Evolutionary conservation across 805 yeast species (phyloP).

Genomic region (Starmerella vitae): DNA sequence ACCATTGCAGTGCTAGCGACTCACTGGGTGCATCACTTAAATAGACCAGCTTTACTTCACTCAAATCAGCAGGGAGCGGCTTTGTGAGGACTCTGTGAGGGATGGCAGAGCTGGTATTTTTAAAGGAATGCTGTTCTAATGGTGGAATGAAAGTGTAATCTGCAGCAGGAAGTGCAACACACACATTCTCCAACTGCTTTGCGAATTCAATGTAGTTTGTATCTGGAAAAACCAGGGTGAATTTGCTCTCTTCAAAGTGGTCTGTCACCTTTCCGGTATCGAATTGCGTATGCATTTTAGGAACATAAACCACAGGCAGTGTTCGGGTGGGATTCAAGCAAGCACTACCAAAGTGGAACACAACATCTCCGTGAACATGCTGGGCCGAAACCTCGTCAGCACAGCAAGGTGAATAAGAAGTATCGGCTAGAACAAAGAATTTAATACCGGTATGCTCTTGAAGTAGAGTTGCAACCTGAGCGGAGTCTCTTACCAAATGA

Average conservation of each 20-base stretch:
- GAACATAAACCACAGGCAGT: slow-evolving; percentile 60
- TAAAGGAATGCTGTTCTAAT: slow-evolving; percentile 1
- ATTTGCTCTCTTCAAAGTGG: too few relatives aligned
- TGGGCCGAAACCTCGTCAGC: slow-evolving; percentile 95
- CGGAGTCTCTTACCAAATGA: slow-evolving; percentile 58
- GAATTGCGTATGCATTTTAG: slow-evolving; percentile 23
- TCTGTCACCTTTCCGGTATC: slow-evolving; percentile 1
- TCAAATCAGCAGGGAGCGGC: not conserved
- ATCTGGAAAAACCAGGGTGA: slow-evolving; percentile 53
- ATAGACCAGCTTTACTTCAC: slow-evolving; percentile 8
- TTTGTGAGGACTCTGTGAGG: slow-evolving; percentile 14
- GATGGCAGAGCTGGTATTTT: slow-evolving; percentile 1
- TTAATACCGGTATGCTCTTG: slow-evolving; percentile 19
- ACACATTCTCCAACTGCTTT: slow-evolving; percentile 25
- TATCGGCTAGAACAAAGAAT: slow-evolving; percentile 82
- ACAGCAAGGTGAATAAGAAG: slow-evolving; percentile 91
- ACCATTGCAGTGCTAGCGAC: slow-evolving; percentile 61
- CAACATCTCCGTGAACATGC: slow-evolving; percentile 72
- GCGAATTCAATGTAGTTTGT: slow-evolving; percentile 46
- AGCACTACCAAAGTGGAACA: slow-evolving; percentile 90
- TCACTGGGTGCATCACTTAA: slow-evolving; percentile 48
- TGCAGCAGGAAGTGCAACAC: slow-evolving; percentile 23
- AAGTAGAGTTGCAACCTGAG: slow-evolving; percentile 41
- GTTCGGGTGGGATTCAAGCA: slow-evolving; percentile 69
- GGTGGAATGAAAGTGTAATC: slow-evolving; percentile 14